phyloP scores from a whole-genome alignment of 2,329 filamentous ascomycete genomes.

The Colletotrichum spaethianum region DNA sequence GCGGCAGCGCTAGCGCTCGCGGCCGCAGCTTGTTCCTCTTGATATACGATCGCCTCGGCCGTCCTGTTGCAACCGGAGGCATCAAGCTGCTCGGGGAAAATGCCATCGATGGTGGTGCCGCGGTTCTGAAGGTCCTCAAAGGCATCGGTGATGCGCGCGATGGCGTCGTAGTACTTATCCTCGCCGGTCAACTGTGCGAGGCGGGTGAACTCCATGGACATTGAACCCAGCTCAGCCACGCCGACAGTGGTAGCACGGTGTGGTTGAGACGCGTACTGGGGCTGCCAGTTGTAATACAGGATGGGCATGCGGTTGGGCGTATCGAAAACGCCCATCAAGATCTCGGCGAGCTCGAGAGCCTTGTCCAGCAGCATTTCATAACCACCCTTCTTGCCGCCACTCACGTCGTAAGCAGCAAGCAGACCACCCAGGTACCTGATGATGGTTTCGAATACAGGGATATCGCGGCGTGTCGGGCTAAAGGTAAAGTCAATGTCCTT shows the following conservation, averaged over 20 bases:
- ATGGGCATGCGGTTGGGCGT: constrained; percentile 95
- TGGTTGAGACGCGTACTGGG: constrained; percentile 72
- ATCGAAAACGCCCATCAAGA: constrained; percentile 87
- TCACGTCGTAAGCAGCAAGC: constrained; percentile 88
- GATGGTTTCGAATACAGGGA: constrained; percentile 93
- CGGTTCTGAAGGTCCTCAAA: constrained; percentile 81
- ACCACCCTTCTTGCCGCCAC: constrained; percentile 67
- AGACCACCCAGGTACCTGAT: constrained; percentile 94
- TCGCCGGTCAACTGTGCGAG: constrained; percentile 88
- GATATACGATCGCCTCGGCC: constrained; percentile 50
- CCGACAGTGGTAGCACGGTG: constrained; percentile 73
- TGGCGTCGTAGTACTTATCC: constrained; percentile 89
- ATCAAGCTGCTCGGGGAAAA: constrained; percentile 86
- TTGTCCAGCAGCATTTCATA: constrained; percentile 82
- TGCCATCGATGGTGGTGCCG: constrained; percentile 78
- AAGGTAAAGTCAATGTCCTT: constrained; percentile 87
- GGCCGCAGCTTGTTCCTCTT: constrained; percentile 54
- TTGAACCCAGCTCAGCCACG: constrained; percentile 81
- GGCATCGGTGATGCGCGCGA: constrained; percentile 87
- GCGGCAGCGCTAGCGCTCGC: constrained; percentile 42
- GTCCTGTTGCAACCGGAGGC: constrained; percentile 82
- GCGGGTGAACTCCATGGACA: constrained; percentile 91
- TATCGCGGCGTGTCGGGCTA: constrained; percentile 71
- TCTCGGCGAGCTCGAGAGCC: constrained; percentile 83
- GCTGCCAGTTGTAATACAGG: constrained; percentile 84